Evolutionary conservation across 2,329 filamentous ascomycete species (phyloP).

Genomic region (Nothophaeocryptopus gaeumannii): DNA sequence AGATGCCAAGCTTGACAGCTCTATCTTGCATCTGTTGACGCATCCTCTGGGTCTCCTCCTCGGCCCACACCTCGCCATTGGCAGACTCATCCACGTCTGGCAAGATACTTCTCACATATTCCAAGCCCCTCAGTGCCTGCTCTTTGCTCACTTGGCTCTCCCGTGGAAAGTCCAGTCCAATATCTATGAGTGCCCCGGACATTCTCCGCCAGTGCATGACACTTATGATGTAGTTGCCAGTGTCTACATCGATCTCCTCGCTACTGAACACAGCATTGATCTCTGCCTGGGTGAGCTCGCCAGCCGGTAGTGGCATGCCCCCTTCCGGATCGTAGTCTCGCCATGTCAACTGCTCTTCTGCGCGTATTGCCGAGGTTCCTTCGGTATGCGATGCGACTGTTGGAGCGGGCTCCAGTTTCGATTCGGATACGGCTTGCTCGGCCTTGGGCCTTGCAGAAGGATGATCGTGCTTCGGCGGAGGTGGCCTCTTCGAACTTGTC

Average conservation of each 20-base stretch:
- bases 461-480: background rate
- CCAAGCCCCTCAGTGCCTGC: slow-evolving; percentile 32
- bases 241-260: slow-evolving; percentile 30
- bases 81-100: slow-evolving; percentile 36
- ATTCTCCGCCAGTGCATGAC: slow-evolving; percentile 38
- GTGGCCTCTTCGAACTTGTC: too few species aligned
- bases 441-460: slow-evolving; percentile 1
- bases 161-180: slow-evolving; percentile 33
- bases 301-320: slow-evolving; percentile 36
- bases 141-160: slow-evolving; percentile 25
- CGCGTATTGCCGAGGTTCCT: slow-evolving; percentile 16
- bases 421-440: slow-evolving; percentile 8
- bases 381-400: slow-evolving; percentile 30
- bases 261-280: slow-evolving; percentile 34
- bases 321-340: slow-evolving; percentile 38
- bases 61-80: slow-evolving; percentile 34
- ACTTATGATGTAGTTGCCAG: slow-evolving; percentile 37
- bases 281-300: slow-evolving; percentile 29
- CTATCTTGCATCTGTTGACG: slow-evolving; percentile 31
- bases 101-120: slow-evolving; percentile 33
- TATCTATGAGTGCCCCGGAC: slow-evolving; percentile 38
- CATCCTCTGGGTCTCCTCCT: slow-evolving; percentile 33
- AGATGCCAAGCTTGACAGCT: slow-evolving; percentile 36
- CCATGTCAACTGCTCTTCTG: slow-evolving; percentile 32
- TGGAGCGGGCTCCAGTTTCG: slow-evolving; percentile 26